Conservation (phyloP, 768 basidiomycete genomes). For the Leccinum subgranulosum region DNA sequence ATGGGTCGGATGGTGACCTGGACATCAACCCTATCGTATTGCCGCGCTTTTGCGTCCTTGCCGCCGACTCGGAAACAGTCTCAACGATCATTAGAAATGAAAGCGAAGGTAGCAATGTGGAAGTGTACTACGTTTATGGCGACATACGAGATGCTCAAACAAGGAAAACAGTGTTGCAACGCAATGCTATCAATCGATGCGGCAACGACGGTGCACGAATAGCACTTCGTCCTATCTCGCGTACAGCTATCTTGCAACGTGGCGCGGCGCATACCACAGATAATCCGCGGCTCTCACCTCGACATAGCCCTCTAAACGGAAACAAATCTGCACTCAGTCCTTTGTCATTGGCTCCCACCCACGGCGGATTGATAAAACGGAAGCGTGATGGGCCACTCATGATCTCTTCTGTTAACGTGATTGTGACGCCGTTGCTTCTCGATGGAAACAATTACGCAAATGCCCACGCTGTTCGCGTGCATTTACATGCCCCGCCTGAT, state of each 20-base stretch:
- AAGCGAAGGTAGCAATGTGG: slow-evolving; percentile 47
- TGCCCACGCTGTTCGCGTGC: slow-evolving; percentile 59
- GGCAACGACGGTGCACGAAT: slow-evolving; percentile 61
- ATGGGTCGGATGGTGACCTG: slow-evolving; percentile 24
- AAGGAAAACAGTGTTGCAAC: slow-evolving; percentile 61
- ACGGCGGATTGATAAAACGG: slow-evolving; percentile 34
- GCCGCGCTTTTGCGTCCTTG: slow-evolving; percentile 67
- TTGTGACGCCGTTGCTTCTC: slow-evolving; percentile 49
- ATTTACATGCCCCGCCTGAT: slow-evolving; percentile 53
- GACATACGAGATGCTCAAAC: slow-evolving; percentile 58
- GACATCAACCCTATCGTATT: slow-evolving; percentile 54
- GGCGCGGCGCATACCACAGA: slow-evolving; percentile 21
- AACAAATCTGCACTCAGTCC: slow-evolving; percentile 13
- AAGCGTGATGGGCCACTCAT: slow-evolving; percentile 55
- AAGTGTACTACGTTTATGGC: slow-evolving; percentile 60
- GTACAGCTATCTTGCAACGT: slow-evolving; percentile 19
- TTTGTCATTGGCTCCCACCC: slow-evolving; percentile 12
- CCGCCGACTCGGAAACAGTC: slow-evolving; percentile 60
- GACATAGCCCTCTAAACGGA: slow-evolving; percentile 20
- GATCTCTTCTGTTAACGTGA: slow-evolving; percentile 56
- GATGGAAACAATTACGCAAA: slow-evolving; percentile 29
- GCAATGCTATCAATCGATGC: slow-evolving; percentile 56
- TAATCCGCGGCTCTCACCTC: slow-evolving; percentile 17
- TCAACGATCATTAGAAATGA: slow-evolving; percentile 61
- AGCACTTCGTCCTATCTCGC: slow-evolving; percentile 42